Conservation (phyloP, 2,329 filamentous ascomycete genomes). For the Aspergillus hiratsukae region DNA sequence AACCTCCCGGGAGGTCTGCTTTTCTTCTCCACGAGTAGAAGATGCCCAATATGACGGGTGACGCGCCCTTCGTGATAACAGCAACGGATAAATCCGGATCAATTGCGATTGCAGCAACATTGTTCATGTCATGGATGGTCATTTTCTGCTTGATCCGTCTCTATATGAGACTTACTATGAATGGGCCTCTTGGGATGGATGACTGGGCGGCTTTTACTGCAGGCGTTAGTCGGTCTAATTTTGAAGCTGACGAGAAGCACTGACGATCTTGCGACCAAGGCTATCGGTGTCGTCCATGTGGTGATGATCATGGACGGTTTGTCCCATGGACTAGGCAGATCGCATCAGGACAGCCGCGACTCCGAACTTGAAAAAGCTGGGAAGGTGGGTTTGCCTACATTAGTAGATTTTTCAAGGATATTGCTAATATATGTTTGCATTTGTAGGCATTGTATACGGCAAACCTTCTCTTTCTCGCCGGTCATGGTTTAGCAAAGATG, state of each 20-base stretch:
- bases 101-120: constrained; percentile 13
- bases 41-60: constrained; percentile 6
- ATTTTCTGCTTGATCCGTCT: constrained; percentile 14
- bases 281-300: constrained; percentile 20
- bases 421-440: not conserved
- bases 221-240: constrained; percentile 7
- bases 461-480: constrained; percentile 23
- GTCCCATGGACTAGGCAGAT: constrained; percentile 21
- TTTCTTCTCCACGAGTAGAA: not conserved
- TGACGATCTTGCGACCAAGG: constrained; percentile 1
- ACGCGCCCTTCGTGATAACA: constrained; percentile 10
- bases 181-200: constrained; percentile 20
- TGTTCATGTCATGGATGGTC: constrained; percentile 23
- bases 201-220: constrained; percentile 16
- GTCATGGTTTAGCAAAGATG: constrained; percentile 23
- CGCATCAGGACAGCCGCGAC: not conserved
- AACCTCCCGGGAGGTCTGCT: not conserved
- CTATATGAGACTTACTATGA: constrained; percentile 21
- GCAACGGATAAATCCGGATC: constrained; percentile 14
- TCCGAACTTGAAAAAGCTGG: constrained; percentile 6
- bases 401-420: not conserved
- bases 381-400: constrained; percentile 5
- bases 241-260: too few relatives aligned
- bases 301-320: constrained; percentile 18
- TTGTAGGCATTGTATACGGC: constrained; percentile 11